Evolutionary conservation across 805 yeast genomes (phyloP).

Genomic region (Cephaloascus albidus): DNA sequence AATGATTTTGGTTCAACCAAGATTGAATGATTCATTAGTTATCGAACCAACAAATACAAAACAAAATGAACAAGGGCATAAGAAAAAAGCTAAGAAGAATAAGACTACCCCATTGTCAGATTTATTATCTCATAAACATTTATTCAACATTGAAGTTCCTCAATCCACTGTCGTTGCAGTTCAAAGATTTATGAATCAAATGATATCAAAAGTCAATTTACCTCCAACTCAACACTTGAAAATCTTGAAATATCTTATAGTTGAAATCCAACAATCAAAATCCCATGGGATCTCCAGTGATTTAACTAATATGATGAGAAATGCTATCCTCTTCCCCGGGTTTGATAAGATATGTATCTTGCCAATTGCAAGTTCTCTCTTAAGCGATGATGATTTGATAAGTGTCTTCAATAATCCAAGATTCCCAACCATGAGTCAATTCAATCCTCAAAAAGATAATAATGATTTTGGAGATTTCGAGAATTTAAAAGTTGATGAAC

Average conservation of each 20-base stretch:
- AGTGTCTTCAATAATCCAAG: conserved; percentile 68
- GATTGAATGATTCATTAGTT: conserved; percentile 8
- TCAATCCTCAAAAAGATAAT: conserved; percentile 11
- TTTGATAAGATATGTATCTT: conserved; percentile 52
- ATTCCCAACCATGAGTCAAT: conserved; percentile 44
- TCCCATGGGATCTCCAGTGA: conserved; percentile 16
- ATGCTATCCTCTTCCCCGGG: conserved; percentile 63
- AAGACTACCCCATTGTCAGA: conserved; percentile 52
- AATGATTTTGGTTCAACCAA: conserved; percentile 28
- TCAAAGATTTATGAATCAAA: conserved; percentile 35
- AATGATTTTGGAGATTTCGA: conserved; percentile 1
- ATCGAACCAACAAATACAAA: conserved; percentile 1
- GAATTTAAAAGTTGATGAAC: conserved; percentile 13
- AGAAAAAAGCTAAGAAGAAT: conserved; percentile 30
- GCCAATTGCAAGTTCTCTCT: conserved; percentile 55
- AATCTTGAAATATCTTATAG: conserved; percentile 29
- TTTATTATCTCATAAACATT: conserved; percentile 53
- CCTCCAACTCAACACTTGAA: conserved; percentile 57
- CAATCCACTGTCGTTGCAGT: conserved; percentile 20
- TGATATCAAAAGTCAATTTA: conserved; percentile 39
- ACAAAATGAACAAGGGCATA: conserved; percentile 17
- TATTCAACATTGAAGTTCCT: conserved; percentile 37
- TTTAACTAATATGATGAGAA: conserved; percentile 29
- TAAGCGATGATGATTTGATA: conserved; percentile 39
- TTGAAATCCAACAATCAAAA: conserved; percentile 20